A percentile compares a stretch with the other conserved stretches of the same genome.
Conservation (phyloP, 2,329 filamentous ascomycete genomes). For the Talaromyces sp. region DNA sequence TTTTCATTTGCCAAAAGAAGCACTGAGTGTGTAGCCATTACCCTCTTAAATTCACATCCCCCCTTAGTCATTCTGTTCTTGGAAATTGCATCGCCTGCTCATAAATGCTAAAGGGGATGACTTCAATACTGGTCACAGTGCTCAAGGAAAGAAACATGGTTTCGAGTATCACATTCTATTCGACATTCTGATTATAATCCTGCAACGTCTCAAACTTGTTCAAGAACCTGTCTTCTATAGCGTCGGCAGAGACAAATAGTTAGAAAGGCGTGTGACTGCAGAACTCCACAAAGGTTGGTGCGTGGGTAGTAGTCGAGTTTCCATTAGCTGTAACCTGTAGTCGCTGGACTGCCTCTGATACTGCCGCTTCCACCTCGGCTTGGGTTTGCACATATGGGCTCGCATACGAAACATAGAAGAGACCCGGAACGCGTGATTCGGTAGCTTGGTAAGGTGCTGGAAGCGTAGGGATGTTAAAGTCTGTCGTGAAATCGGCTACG, state of each 20-base stretch:
- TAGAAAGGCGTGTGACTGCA: neutral
- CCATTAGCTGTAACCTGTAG: neutral
- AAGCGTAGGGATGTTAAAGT: neutral
- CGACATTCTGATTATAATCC: constrained; percentile 25
- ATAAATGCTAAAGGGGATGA: neutral
- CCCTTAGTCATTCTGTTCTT: neutral
- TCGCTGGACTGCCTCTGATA: neutral
- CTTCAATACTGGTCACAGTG: neutral
- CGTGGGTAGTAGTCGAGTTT: neutral
- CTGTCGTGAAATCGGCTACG: neutral
- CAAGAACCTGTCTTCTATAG: constrained; percentile 43
- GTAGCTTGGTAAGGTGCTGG: neutral
- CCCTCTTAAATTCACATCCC: neutral
- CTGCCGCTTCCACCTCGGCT: neutral
- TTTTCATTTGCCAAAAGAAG: neutral
- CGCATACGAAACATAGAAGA: neutral
- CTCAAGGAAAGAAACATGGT: neutral
- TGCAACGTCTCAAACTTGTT: constrained; percentile 42
- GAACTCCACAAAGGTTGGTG: neutral
- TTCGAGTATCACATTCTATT: neutral
- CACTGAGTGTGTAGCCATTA: neutral
- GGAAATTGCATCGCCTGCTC: too few species aligned
- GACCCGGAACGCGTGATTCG: neutral
- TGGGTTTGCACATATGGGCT: neutral
- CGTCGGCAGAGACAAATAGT: constrained; percentile 26